Percentiles rank a stretch among this genome's conserved stretches.
Conservation (phyloP, 305 asterid genomes). For the Fraxinus paxiana region DNA sequence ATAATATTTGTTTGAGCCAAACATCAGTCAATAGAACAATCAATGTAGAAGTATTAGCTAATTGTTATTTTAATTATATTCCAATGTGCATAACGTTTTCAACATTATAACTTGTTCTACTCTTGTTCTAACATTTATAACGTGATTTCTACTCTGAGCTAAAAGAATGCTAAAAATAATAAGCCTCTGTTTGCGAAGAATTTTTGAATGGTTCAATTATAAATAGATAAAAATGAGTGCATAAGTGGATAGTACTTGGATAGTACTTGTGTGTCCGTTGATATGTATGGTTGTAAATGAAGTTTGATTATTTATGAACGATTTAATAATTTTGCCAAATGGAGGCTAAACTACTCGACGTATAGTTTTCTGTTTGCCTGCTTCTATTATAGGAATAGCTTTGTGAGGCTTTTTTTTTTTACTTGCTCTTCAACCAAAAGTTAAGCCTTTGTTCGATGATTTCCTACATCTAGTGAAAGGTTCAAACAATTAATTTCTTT, state of each 20-base stretch:
- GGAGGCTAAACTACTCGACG: background rate
- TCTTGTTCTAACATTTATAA: background rate
- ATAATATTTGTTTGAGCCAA: slow-evolving; percentile 16
- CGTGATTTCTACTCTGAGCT: background rate
- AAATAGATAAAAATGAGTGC: background rate
- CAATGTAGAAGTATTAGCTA: background rate
- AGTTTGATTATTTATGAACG: background rate
- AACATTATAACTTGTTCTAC: slow-evolving; percentile 11
- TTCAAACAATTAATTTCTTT: background rate
- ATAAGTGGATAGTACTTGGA: background rate
- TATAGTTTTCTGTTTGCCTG: background rate
- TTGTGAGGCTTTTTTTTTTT: background rate
- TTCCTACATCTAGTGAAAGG: background rate
- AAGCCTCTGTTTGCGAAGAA: background rate
- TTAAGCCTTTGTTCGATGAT: background rate
- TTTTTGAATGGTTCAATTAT: background rate
- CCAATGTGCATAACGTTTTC: slow-evolving; percentile 11
- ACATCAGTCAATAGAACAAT: background rate
- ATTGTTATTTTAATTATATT: background rate
- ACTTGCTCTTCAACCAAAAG: background rate
- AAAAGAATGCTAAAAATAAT: background rate
- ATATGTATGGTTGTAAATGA: background rate
- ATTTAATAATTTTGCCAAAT: background rate
- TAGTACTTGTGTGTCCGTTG: background rate
- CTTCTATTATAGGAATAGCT: background rate